A percentile compares a stretch with the other conserved stretches of the same genome.
Evolutionary conservation across 441 rosid species (phyloP).

Genomic region (Gossypium gossypioides): DNA sequence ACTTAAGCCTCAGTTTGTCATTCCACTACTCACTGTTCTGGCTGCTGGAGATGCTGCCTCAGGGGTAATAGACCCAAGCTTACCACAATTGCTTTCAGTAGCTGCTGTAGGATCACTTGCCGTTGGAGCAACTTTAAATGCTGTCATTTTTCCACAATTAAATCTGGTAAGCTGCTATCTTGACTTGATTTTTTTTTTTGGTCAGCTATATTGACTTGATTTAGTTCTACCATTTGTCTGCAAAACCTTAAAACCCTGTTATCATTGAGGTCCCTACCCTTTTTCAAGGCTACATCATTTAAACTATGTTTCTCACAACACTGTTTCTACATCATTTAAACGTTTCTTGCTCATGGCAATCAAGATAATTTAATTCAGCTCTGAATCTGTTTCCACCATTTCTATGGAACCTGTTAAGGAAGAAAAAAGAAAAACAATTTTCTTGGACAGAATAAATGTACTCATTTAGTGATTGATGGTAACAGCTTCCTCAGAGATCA

Average conservation of each 20-base stretch:
- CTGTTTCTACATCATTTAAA: background rate
- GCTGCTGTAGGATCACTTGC: conserved; percentile 66
- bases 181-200: background rate
- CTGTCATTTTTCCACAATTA: conserved; percentile 50
- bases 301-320: background rate
- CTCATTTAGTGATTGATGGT: conserved; percentile 20
- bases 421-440: background rate
- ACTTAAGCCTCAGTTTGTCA: conserved; percentile 47
- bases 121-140: conserved; percentile 60
- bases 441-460: conserved; percentile 5
- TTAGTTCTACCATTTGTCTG: background rate
- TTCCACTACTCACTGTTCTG: conserved; percentile 62
- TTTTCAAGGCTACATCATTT: background rate
- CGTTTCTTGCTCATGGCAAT: background rate
- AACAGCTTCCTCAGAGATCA: conserved; percentile 75
- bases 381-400: background rate
- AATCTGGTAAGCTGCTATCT: conserved; percentile 40
- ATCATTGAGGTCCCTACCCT: conserved; percentile 3
- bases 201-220: background rate
- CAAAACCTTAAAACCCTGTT: background rate
- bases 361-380: background rate
- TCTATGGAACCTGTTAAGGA: background rate
- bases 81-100: conserved; percentile 74
- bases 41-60: conserved; percentile 90
- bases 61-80: conserved; percentile 67